Base-by-base conservation (phyloP, 768 basidiomycete genomes). In the Tulasnella sp. region DNA sequence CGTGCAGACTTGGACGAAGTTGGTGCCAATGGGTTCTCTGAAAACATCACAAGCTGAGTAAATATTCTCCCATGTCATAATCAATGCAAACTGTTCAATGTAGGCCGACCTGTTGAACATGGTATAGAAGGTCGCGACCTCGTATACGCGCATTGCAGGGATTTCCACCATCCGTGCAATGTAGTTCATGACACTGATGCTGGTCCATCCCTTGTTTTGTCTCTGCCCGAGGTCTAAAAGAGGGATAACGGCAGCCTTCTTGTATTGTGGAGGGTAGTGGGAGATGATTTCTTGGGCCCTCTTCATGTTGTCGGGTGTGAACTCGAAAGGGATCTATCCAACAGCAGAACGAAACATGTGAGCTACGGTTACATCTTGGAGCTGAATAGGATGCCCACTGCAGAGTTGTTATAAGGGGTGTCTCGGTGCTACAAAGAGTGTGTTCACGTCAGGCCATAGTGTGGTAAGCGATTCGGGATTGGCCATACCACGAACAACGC, bases 111-210 rank as follows among this genome's bases (percentile, higher is more conserved):
- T 81, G 76, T 97, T 99, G 79, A 97, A 98, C 94, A 99, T 98
- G 65, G 96, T 99, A 73, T 99, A 99, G 75, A 99, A 99, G 12
- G 92, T 93, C 17, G 94, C 94, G 52, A 99, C 96, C 73, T 99
- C 96, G 70, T 99, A 99, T 1, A 97, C 96, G 9, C 96, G 87
- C 96, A 99, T 98, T 53, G 90, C 89, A 9, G 87, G 90, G 81
- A 99, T 86, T 67, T 87, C 91, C 29, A 98, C 78, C 30, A 94
- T 75, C 64, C 88, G 86, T 0, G 96, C 96, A 56, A 99, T 86
- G 66, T 92, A 90, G 74, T 99, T 97, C 96, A 99, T 99, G 62
- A 94, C 92, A 66, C 87, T 91, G 64, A 99, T 94, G 70, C 87
- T 92, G 24, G 94, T 97, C 90, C 91, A 99, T 65, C 90, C 91